Conservation (phyloP, 2,329 filamentous ascomycete genomes). For the Aspergillus arachidicola region DNA sequence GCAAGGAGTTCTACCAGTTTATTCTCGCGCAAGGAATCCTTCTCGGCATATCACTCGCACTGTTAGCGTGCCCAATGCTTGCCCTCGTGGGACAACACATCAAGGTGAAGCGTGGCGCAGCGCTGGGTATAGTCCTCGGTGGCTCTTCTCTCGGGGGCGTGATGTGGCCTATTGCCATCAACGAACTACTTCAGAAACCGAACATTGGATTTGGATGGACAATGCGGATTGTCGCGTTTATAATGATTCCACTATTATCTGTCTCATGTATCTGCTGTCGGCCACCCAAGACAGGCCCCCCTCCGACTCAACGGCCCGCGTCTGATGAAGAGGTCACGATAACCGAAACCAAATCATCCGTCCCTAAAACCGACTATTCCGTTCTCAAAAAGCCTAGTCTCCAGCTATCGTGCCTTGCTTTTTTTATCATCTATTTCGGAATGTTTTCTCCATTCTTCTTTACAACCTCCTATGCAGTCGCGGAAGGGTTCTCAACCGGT, state of each 20-base stretch:
- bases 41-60: constrained; percentile 33
- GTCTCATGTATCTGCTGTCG: constrained; percentile 31
- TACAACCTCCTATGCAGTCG: constrained; percentile 32
- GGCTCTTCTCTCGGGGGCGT: constrained; percentile 41
- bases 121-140: constrained; percentile 36
- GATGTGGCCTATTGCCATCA: constrained; percentile 38
- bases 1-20: constrained; percentile 41
- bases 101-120: constrained; percentile 30
- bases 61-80: constrained; percentile 34
- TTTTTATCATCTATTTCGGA: constrained; percentile 42
- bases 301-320: background rate
- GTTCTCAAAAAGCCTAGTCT: constrained; percentile 28
- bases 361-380: constrained; percentile 17
- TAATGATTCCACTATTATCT: constrained; percentile 41
- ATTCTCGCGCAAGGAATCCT: constrained; percentile 42
- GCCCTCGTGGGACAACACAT: constrained; percentile 35
- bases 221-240: constrained; percentile 44
- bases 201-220: constrained; percentile 39
- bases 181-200: constrained; percentile 30
- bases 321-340: background rate
- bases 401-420: constrained; percentile 31
- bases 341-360: background rate
- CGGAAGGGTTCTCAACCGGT: constrained; percentile 30
- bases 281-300: constrained; percentile 2
- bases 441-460: constrained; percentile 47